Evolutionary conservation across 2,329 filamentous ascomycete species (phyloP), one percentile per base, ranked within the genome.

Genomic region (Sporothrix phasma): DNA sequence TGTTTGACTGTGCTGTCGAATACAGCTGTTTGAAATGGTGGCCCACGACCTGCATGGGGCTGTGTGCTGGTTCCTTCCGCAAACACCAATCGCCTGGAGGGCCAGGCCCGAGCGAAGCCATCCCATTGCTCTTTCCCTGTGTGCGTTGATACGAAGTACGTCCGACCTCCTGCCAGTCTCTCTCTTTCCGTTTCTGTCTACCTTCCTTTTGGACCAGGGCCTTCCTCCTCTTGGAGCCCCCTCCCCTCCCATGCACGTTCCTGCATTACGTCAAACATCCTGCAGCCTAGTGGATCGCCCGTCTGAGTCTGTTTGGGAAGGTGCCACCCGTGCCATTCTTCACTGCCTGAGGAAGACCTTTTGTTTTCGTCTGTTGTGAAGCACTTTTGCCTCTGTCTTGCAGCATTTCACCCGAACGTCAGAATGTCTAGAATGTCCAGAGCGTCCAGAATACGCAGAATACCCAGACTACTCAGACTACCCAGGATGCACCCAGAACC

Each of bases 301-400:
- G 41, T 46, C 26, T 60, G 56, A 34, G n/a, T 56, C 51, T 37
- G 51, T 56, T 56, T 56, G 19, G 51, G 51, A 39, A 56, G 51
- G 51, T 39, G 31, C 39, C 31, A 56, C 51, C 47, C 19, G 31
- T 24, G 31, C 51, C 5, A 39, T 39, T 56, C 31, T 56, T 39
- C 51, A 56, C 19, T 24, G 15, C 26, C 11, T 13, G 34, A 13
- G 5, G 11, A 10, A 47, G 11, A 4, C 19, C 19, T 4, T 54
- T 19, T n/a, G 7, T 37, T 4, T 26, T n/a, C n/a, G n/a, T n/a
- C n/a, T n/a, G n/a, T n/a, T n/a, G n/a, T n/a, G n/a, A n/a, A n/a
- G n/a, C n/a, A n/a, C n/a, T n/a, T n/a, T n/a, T n/a, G n/a, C n/a
- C n/a, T n/a, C n/a, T n/a, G n/a, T n/a, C n/a, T n/a, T n/a, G n/a